These are phyloP conservation scores for Tricholoma flavovirens DNA, from an alignment of 768 basidiomycete species.

Conservation along the genomic window DNA sequence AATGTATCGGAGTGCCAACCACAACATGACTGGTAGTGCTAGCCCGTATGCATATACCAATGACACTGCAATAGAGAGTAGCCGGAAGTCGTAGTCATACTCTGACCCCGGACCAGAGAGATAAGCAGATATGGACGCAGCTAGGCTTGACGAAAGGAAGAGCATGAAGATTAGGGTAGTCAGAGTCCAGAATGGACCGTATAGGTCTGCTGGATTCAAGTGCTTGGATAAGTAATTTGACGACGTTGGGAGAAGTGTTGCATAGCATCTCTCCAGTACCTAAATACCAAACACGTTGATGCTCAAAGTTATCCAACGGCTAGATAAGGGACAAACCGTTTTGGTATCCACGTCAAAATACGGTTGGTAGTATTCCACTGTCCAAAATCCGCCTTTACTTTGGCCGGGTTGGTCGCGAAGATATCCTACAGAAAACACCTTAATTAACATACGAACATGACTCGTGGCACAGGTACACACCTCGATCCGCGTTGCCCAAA, in stretches of 20 bases:
- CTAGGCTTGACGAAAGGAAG: constrained; percentile 91
- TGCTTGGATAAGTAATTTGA: constrained; percentile 58
- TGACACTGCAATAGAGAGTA: constrained; percentile 76
- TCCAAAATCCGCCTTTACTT: constrained; percentile 64
- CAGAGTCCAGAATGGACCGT: constrained; percentile 96
- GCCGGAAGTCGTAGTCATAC: constrained; percentile 80
- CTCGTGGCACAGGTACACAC: constrained; percentile 25
- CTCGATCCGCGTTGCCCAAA: constrained; percentile 47
- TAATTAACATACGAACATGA: background rate
- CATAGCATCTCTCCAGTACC: constrained; percentile 73
- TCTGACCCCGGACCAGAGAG: constrained; percentile 53
- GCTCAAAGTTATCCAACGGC: background rate
- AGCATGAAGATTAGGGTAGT: constrained; percentile 92
- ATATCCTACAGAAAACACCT: constrained; percentile 44
- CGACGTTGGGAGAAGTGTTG: constrained; percentile 70
- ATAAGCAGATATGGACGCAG: constrained; percentile 82
- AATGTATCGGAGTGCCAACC: constrained; percentile 79
- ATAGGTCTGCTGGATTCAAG: constrained; percentile 67
- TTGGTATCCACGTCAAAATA: constrained; percentile 88
- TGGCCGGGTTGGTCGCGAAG: constrained; percentile 46
- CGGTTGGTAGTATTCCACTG: constrained; percentile 77
- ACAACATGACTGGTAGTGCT: constrained; percentile 73
- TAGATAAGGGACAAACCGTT: constrained; percentile 38
- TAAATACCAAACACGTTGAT: constrained; percentile 16
- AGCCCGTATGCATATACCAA: constrained; percentile 88